Evolutionary conservation across 768 basidiomycete species (phyloP).

Genomic region (Termitomyces sp.): DNA sequence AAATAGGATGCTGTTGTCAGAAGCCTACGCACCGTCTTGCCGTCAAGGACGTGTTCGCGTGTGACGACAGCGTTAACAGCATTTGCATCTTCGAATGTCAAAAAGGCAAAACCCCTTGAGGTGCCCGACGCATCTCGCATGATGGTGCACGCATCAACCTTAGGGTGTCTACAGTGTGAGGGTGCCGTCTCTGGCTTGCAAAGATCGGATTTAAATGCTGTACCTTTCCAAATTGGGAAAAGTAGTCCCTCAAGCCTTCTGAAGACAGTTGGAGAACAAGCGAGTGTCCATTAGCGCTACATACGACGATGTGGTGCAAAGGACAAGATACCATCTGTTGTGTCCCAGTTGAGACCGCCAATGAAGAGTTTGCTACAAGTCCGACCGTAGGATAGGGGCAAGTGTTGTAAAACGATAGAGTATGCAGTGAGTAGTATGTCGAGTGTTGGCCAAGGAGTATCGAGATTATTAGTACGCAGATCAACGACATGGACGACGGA

Average conservation of each 20-base stretch:
- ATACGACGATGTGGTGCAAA: slow-evolving; percentile 24
- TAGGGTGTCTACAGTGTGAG: slow-evolving; percentile 19
- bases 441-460: slow-evolving; percentile 20
- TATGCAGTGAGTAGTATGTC: slow-evolving; percentile 23
- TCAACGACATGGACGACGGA: slow-evolving; percentile 14
- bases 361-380: slow-evolving; percentile 83
- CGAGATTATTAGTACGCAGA: slow-evolving; percentile 23
- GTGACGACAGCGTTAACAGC: slow-evolving; percentile 63
- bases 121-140: slow-evolving; percentile 78
- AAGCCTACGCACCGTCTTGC: slow-evolving; percentile 56
- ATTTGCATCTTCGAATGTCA: slow-evolving; percentile 72
- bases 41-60: slow-evolving; percentile 69
- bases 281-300: slow-evolving; percentile 33
- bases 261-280: slow-evolving; percentile 21
- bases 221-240: slow-evolving; percentile 77
- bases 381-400: slow-evolving; percentile 20
- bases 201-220: slow-evolving; percentile 10
- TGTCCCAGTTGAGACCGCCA: slow-evolving; percentile 89
- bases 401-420: slow-evolving; percentile 21
- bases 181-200: slow-evolving; percentile 2
- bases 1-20: neutral
- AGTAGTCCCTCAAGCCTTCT: slow-evolving; percentile 69
- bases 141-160: slow-evolving; percentile 80
- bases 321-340: slow-evolving; percentile 73
- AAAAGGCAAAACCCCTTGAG: slow-evolving; percentile 81